Percentiles rank a stretch among this genome's conserved stretches.
Conservation (phyloP, 495 filamentous ascomycete species). For the Talaromyces borbonicus region DNA sequence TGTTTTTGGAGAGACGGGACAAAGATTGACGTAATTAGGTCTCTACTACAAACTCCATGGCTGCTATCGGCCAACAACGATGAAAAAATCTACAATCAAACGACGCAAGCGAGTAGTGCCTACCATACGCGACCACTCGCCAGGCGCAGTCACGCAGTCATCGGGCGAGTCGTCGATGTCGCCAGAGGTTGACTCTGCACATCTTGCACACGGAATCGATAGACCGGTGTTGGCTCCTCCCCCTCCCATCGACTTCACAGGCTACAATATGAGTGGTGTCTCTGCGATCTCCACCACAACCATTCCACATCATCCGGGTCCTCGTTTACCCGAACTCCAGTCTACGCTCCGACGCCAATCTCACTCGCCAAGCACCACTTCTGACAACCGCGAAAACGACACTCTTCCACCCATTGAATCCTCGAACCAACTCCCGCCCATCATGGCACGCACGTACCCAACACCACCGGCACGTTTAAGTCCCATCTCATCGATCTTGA, state of each 20-base stretch:
- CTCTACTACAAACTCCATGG: slow-evolving; percentile 97
- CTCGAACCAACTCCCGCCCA: slow-evolving; percentile 38
- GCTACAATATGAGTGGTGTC: slow-evolving; percentile 28
- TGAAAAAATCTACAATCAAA: slow-evolving; percentile 98
- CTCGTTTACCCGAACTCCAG: slow-evolving; percentile 27
- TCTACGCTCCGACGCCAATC: slow-evolving; percentile 26
- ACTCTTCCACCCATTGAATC: slow-evolving; percentile 26
- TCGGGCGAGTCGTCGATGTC: slow-evolving; percentile 35
- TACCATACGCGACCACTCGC: slow-evolving; percentile 50
- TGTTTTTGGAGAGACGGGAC: slow-evolving; percentile 4
- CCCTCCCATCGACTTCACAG: slow-evolving; percentile 43
- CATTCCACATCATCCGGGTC: slow-evolving; percentile 28
- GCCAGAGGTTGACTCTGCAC: slow-evolving; percentile 33
- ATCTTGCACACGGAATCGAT: slow-evolving; percentile 50
- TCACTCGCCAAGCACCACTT: slow-evolving; percentile 25
- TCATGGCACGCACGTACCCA: slow-evolving; percentile 31
- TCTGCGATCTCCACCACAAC: slow-evolving; percentile 25
- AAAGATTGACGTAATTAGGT: slow-evolving; percentile 37
- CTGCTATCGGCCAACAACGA: slow-evolving; percentile 79
- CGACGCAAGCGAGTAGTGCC: slow-evolving; percentile 92
- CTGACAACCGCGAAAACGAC: slow-evolving; percentile 34
- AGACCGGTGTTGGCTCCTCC: slow-evolving; percentile 25
- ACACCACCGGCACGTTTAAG: slow-evolving; percentile 47
- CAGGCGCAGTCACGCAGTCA: slow-evolving; percentile 33
- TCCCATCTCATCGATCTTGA: slow-evolving; percentile 75